A percentile compares a stretch with the other conserved stretches of the same genome.
Conservation (phyloP, 352 stramenopile species). For the Phytophthora pini region DNA sequence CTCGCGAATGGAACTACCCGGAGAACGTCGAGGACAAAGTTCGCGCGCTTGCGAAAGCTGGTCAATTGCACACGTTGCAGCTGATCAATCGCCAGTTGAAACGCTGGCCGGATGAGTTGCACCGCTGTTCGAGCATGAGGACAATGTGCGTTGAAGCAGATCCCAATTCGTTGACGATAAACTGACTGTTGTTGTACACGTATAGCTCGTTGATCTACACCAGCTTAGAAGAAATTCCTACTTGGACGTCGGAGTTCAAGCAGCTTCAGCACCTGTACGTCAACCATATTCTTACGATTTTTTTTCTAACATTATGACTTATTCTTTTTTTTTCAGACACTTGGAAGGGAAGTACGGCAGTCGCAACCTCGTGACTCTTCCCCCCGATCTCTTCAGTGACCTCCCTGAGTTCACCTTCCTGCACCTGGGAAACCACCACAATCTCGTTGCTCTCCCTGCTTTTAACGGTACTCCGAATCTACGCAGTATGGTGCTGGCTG, state of each 20-base stretch:
- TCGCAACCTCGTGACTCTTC: conserved; percentile 20
- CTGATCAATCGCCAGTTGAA: conserved; percentile 34
- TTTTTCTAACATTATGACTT: too few relatives aligned
- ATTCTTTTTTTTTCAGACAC: conserved; percentile 7
- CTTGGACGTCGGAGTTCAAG: conserved; percentile 19
- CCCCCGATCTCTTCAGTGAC: conserved; percentile 23
- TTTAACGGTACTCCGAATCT: conserved; percentile 23
- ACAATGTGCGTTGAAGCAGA: conserved; percentile 18
- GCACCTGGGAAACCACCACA: conserved; percentile 23
- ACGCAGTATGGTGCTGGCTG: conserved; percentile 21
- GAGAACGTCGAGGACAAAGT: conserved; percentile 28
- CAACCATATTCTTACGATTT: not conserved
- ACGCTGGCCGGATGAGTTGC: conserved; percentile 31
- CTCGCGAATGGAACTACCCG: conserved; percentile 31
- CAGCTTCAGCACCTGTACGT: conserved; percentile 27
- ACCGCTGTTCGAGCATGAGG: conserved; percentile 12
- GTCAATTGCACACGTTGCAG: conserved; percentile 26
- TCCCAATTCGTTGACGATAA: not conserved
- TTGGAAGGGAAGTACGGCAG: conserved; percentile 32
- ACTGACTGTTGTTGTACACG: not conserved
- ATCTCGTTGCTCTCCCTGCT: conserved; percentile 7
- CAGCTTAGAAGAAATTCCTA: conserved; percentile 16
- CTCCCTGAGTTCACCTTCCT: conserved; percentile 26
- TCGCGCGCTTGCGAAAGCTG: conserved; percentile 17
- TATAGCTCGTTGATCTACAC: conserved; percentile 29